Evolutionary conservation across 2,329 filamentous ascomycete species (phyloP), one percentile per base, ranked within the genome.

Genomic region (Colletotrichum sp.): DNA sequence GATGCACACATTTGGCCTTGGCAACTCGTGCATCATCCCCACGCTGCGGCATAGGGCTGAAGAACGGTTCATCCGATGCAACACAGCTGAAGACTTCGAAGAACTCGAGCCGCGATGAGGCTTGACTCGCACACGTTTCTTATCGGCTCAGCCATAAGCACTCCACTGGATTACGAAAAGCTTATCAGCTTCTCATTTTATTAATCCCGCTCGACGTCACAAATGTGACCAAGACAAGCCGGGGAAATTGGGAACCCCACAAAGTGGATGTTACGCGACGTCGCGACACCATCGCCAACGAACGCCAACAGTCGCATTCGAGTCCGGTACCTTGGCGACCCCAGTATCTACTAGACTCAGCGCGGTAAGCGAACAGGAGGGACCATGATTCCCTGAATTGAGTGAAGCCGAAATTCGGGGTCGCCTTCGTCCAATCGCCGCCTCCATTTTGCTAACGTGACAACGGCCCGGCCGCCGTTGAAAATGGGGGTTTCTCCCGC

Each of bases 261-360:
- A 76, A 74, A 68, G 74, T 76, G 74, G 74, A 73, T 74, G 57
- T 69, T 65, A 43, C 74, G 68, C 70, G 74, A 76, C 74, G 74
- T 73, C 74, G 74, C 64, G 60, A 64, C 55, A 34, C 34, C 64
- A 64, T 73, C 70, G 64, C 57, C 73, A 61, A 59, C 28, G 60
- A 59, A 63, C 64, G 59, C 57, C 73, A 61, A 65, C 59, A 65
- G 18, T 34, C 64, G 57, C 65, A 65, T 30, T 59, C 43, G 12
- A 63, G 32, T 64, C 43, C 24, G 30, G 36, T 64, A 60, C 24
- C 70, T 65, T 59, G 64, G 43, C 55, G 34, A 73, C 55, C 64
- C 57, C 69, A 59, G 73, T 48, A 52, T 68, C 43, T 68, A 52
- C 64, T 57, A 39, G 28, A 39, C 70, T 73, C 57, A 48, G 48